Evolutionary conservation across 2,329 filamentous ascomycete genomes (phyloP).

Genomic region (Balansia obtecta): DNA sequence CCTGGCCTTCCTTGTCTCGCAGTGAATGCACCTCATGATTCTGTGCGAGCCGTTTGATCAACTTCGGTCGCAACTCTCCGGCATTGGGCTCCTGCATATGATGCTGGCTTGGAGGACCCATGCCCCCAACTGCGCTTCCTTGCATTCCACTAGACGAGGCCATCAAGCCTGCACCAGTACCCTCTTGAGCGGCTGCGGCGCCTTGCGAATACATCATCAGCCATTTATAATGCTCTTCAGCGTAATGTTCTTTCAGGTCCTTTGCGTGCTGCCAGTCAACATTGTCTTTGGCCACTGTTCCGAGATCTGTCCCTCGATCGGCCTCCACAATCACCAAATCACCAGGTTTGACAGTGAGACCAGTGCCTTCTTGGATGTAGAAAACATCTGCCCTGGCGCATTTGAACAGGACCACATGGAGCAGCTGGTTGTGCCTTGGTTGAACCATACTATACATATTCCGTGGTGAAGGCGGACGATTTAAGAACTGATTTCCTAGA

Average conservation of each 20-base stretch:
- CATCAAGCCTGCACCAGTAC: conserved; percentile 48
- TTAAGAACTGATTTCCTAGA: conserved; percentile 18
- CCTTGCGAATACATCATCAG: conserved; percentile 96
- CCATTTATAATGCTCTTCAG: conserved; percentile 95
- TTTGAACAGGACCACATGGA: conserved; percentile 94
- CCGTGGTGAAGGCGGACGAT: conserved; percentile 43
- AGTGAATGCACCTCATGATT: conserved; percentile 80
- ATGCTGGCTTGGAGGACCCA: conserved; percentile 63
- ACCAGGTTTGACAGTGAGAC: conserved; percentile 76
- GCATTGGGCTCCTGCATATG: conserved; percentile 58
- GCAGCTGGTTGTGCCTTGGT: conserved; percentile 52
- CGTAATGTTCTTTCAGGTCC: conserved; percentile 79
- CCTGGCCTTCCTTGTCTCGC: conserved; percentile 91
- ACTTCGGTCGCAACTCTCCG: conserved; percentile 80
- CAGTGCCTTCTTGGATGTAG: conserved; percentile 92
- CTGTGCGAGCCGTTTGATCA: conserved; percentile 91
- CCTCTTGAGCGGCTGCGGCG: conserved; percentile 49
- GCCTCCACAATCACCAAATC: conserved; percentile 97
- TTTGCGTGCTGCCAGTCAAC: conserved; percentile 81
- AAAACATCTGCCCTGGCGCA: conserved; percentile 92
- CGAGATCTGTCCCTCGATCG: conserved; percentile 88
- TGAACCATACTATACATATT: conserved; percentile 49
- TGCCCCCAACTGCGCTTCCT: conserved; percentile 62
- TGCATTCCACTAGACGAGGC: conserved; percentile 51
- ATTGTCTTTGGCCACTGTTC: conserved; percentile 80